These are phyloP conservation scores for Oryza longistaminata DNA, from an alignment of 176 grass and related monocot genomes.

Conservation along the genomic window DNA sequence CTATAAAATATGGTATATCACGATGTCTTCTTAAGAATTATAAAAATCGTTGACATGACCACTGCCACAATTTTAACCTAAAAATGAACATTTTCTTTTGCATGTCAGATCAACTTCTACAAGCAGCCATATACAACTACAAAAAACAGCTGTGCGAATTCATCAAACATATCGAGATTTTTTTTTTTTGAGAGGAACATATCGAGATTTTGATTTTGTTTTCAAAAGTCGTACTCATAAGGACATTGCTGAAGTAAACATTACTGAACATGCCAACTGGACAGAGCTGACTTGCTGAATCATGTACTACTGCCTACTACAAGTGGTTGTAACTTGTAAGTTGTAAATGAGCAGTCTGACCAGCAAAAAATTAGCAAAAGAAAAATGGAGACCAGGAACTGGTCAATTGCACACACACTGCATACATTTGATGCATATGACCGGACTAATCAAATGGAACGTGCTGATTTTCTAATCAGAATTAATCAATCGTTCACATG, in stretches of 20 bases:
- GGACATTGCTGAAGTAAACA: neutral
- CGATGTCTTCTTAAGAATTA: too few relatives aligned
- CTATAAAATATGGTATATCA: too few relatives aligned
- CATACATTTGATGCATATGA: neutral
- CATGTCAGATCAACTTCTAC: neutral
- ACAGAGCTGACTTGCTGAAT: neutral
- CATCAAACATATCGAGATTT: neutral
- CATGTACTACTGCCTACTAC: too few relatives aligned
- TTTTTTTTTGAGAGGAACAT: too few relatives aligned
- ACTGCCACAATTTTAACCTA: neutral
- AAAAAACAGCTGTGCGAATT: neutral
- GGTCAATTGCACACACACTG: neutral
- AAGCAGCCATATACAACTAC: neutral
- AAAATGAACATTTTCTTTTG: neutral
- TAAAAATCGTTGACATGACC: too few relatives aligned
- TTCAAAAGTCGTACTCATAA: neutral
- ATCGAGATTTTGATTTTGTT: neutral
- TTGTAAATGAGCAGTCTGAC: neutral
- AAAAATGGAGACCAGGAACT: neutral
- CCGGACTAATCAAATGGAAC: constrained; percentile 24
- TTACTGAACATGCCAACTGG: constrained; percentile 9
- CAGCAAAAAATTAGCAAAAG: neutral
- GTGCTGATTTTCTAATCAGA: neutral
- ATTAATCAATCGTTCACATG: constrained; percentile 7
- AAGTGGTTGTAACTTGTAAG: too few relatives aligned